Evolutionary conservation across 495 filamentous ascomycete species (phyloP), one percentile per base, ranked within the genome.

Genomic region (Aspergillus bridgeri): DNA sequence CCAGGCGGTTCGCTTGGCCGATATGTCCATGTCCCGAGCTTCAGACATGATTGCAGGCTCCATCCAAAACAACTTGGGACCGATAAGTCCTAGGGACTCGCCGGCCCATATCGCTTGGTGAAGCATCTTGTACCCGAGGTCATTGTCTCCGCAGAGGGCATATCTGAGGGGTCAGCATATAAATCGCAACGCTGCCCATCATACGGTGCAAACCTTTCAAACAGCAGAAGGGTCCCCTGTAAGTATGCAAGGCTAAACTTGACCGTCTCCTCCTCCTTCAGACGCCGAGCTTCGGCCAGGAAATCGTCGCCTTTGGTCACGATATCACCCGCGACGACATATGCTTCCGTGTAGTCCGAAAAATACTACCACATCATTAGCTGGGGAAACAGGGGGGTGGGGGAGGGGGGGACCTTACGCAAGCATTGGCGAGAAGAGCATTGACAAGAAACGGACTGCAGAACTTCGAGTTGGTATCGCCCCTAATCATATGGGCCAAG

Each of bases 361-460:
- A 72, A 79, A 57, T 75, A 72, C 76, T 79, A 20, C 17, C 33
- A 21, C 17, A 6, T 48, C 24, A 57, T 15, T 15, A n/a, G 9
- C 47, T 6, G 18, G 7, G 18, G 15, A 49, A 20, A n/a, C n/a
- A 45, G 48, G 29, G 6, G 6, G 6, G 21, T 1, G 15, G 46
- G 4, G 42, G 1, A 8, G 7, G 58, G 20, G n/a, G n/a, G 42
- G 44, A 38, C 68, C 76, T 51, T 60, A 79, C 76, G 66, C 76
- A 79, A 53, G 76, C 76, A 68, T 75, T 76, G 23, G 79, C 75
- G 50, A 81, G 70, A 51, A 84, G 51, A 15, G 79, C 75, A 67
- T 84, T 83, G 19, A 84, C 80, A 56, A 84, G 67, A 61, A 81
- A 78, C 3, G 79, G 71, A 44, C 72, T 78, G 65, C 80, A 84